Base-by-base conservation (phyloP, 805 yeast genomes). In the Nakazawaea peltata region DNA sequence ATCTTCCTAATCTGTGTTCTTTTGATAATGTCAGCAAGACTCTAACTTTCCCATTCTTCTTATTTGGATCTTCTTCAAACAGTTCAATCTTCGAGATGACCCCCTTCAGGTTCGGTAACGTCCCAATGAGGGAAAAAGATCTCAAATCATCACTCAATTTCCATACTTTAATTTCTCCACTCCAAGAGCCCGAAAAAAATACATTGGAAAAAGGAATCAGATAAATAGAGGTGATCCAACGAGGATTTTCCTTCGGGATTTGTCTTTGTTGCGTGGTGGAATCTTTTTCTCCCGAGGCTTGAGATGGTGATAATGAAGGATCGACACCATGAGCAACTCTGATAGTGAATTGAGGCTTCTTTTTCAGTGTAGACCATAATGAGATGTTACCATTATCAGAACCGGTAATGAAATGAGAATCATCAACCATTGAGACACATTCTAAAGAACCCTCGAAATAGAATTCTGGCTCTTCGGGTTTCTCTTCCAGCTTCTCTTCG, bases 401-500 rank as follows among this genome's bases (percentile, higher is more conserved):
- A 4, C 97, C 97, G 1, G 97, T 88, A 31, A 92, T 77, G 53
- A 92, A 92, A 54, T 83, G 87, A 19, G 87, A 74, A 57, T 88
- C 95, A 57, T 92, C 98, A 36, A 84, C 59, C 96, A 88, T 87
- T 10, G 82, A 64, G 23, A 88, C 92, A 50, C 83, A 80, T 48
- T 90, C 97, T 35, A 90, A 78, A 43, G 92, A 77, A 10, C 97
- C 97, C 55, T 92, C 97, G 28, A 74, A 62, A 44, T 64, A 70
- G 47, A 73, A 69, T 13, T 59, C 44, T 9, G 51, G 48, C n/a
- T 56, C 55, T n/a, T 42, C 47, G 11, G 37, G 19, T 29, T 46
- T 3, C 28, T 45, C 46, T 17, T 48, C 50, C 14, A 48, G 54
- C 26, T 51, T 57, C 13, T 51, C 53, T 21, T 43, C 51, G 22